Percentiles rank a stretch among this genome's conserved stretches.
Conservation (phyloP, 768 basidiomycete genomes). For the Botryobasidium botryosum region DNA sequence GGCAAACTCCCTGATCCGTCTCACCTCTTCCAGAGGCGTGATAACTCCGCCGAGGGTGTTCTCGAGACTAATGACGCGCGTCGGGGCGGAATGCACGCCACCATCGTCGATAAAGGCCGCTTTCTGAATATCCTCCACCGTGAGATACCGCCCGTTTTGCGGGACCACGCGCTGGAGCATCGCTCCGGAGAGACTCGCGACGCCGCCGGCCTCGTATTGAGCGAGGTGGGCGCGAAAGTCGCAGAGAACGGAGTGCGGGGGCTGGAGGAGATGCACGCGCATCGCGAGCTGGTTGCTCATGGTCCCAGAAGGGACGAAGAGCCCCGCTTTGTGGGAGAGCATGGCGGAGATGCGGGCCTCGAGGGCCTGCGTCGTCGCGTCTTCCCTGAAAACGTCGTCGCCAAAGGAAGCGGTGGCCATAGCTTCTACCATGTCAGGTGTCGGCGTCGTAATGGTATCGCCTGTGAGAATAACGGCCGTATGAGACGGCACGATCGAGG, state of each 20-base stretch:
- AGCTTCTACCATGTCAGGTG: conserved; percentile 5
- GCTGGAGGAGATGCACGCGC: conserved; percentile 74
- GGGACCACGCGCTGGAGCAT: conserved; percentile 39
- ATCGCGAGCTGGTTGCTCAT: conserved; percentile 64
- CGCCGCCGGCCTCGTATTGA: conserved; percentile 81
- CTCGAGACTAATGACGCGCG: conserved; percentile 71
- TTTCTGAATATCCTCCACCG: conserved; percentile 56
- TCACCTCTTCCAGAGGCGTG: conserved; percentile 75
- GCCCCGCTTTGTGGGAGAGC: conserved; percentile 15
- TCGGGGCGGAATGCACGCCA: conserved; percentile 64
- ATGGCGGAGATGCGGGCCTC: conserved; percentile 24
- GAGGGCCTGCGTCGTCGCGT: conserved; percentile 23
- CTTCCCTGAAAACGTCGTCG: conserved; percentile 25
- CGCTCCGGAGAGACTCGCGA: conserved; percentile 59
- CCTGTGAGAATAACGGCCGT: too few species aligned
- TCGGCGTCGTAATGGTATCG: conserved; percentile 9
- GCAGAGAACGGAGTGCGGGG: conserved; percentile 74
- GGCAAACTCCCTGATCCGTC: conserved; percentile 64
- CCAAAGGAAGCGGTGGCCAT: conserved; percentile 13
- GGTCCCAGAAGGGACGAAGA: conserved; percentile 81
- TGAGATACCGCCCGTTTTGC: conserved; percentile 53
- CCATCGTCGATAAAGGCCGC: conserved; percentile 41
- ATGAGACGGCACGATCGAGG: too few species aligned
- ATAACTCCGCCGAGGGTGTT: conserved; percentile 90
- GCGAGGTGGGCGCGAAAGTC: conserved; percentile 79